Base-by-base conservation (phyloP, 2,329 filamentous ascomycete genomes). In the Zymoseptoria tritici region DNA sequence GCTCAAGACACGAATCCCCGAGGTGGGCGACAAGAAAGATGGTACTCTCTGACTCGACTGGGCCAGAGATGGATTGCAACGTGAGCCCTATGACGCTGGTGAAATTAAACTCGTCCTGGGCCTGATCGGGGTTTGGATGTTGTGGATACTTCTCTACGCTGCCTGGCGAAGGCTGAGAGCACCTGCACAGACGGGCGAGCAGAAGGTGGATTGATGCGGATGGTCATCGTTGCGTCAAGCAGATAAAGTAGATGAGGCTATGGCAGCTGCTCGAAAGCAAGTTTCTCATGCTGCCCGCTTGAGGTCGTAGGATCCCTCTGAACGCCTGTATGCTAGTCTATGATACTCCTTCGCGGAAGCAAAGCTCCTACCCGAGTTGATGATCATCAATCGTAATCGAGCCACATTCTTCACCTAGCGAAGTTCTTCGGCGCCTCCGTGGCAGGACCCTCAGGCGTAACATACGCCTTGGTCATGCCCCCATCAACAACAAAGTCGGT, bases 401-500 rank as follows among this genome's bases (percentile, higher is more conserved):
- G 8, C 13, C 16, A 20, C 20, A 13, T 7, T 42, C 21, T 49
- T 59, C 56, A 74, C 60, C 70, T 60, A 52, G 69, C 70, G 11
- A 71, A 56, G 62, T 74, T 75, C 50, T 62, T 31, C 21, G 84
- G 84, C 4, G 81, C 76, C 65, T 76, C 71, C 9, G 81, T 77
- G 1, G 83, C 74, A 1, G 82, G 80, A 11, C 83, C 84, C 65
- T 85, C 81, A 19, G 83, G 80, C 16, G 84, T 86, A 53, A 85
- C 83, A 75, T 97, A 97, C 52, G 91, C 90, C 81, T 89, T 96
- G 70, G 86, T 93, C 90, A 99, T 90, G 61, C 93, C 93, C 60
- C 94, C 94, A 70, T 99, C 94, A 24, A 97, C 91, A 4, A 96
- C 88, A 78, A 97, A 96, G 73, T 97, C 94, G 60, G 85, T 88